phyloP scores from a whole-genome alignment of 345 rosid genomes.

The Capsella bursapastoris region DNA sequence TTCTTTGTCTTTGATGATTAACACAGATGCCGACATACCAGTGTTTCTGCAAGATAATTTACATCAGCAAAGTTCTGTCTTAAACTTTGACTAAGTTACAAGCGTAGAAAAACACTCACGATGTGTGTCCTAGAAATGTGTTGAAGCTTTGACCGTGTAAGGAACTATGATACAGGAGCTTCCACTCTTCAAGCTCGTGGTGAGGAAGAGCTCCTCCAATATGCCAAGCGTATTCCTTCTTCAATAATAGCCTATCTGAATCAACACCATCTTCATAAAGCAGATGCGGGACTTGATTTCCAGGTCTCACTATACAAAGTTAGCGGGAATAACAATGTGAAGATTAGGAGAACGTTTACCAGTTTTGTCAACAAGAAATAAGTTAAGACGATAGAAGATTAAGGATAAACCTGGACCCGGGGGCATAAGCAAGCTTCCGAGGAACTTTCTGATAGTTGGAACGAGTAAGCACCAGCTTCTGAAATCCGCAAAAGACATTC shows the following conservation, averaged over 20 bases:
- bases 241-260: conserved; percentile 55
- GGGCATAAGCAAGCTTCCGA: conserved; percentile 72
- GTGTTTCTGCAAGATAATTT: conserved; percentile 62
- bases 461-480: conserved; percentile 69
- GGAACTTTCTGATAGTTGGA: conserved; percentile 80
- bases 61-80: conserved; percentile 20
- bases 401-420: conserved; percentile 62
- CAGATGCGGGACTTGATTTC: conserved; percentile 75
- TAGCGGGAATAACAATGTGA: conserved; percentile 3
- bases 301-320: conserved; percentile 51
- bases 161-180: conserved; percentile 80
- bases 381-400: conserved; percentile 11
- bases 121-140: conserved; percentile 76
- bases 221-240: conserved; percentile 89
- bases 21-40: conserved; percentile 64
- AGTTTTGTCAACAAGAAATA: not conserved
- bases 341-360: not conserved
- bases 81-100: not conserved
- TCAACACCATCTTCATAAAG: conserved; percentile 52
- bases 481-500: conserved; percentile 82
- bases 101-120: conserved; percentile 55
- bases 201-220: conserved; percentile 90
- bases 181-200: conserved; percentile 82
- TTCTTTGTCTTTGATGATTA: conserved; percentile 79
- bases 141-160: conserved; percentile 78